Evolutionary conservation across 2,329 filamentous ascomycete genomes (phyloP).

Genomic region (Ophiostoma populinum): DNA sequence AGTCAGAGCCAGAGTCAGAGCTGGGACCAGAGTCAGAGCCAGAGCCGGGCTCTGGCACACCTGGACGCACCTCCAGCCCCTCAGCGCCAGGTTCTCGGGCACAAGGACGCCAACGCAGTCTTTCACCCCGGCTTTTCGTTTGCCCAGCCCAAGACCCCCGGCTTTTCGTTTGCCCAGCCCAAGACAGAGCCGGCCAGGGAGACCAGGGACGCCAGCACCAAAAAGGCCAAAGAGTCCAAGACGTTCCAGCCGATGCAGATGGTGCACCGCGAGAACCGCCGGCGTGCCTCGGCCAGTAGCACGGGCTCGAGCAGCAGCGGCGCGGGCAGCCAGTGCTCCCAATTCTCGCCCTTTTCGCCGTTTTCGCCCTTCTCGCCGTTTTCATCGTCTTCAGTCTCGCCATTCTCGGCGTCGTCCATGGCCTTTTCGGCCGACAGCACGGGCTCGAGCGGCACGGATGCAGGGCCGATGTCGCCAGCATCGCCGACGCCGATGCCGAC

Average conservation of each 20-base stretch:
- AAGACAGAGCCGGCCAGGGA: not conserved
- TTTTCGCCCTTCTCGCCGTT: too few relatives aligned
- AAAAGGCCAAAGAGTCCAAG: not conserved
- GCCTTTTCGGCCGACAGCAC: too few relatives aligned
- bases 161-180: not conserved
- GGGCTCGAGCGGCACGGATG: too few relatives aligned
- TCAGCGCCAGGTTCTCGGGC: not conserved
- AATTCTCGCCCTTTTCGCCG: not conserved
- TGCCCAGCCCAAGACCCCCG: too few relatives aligned
- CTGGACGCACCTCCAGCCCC: not conserved
- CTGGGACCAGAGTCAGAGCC: too few relatives aligned
- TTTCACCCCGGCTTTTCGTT: not conserved
- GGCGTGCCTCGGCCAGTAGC: constrained; percentile 5
- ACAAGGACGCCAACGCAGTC: not conserved
- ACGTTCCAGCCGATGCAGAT: constrained; percentile 10
- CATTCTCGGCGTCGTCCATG: too few relatives aligned
- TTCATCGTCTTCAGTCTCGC: too few relatives aligned
- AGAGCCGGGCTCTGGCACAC: too few relatives aligned
- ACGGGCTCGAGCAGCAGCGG: constrained; percentile 5
- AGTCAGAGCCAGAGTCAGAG: not conserved
- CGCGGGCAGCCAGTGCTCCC: not conserved
- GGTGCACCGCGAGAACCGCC: constrained; percentile 7
- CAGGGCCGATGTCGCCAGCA: too few relatives aligned
- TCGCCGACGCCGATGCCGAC: not conserved
- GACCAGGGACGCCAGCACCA: not conserved